Percentiles rank a stretch among this genome's conserved stretches.
Conservation (phyloP, 306 rosid species). For the Pachyrhizus erosus region DNA sequence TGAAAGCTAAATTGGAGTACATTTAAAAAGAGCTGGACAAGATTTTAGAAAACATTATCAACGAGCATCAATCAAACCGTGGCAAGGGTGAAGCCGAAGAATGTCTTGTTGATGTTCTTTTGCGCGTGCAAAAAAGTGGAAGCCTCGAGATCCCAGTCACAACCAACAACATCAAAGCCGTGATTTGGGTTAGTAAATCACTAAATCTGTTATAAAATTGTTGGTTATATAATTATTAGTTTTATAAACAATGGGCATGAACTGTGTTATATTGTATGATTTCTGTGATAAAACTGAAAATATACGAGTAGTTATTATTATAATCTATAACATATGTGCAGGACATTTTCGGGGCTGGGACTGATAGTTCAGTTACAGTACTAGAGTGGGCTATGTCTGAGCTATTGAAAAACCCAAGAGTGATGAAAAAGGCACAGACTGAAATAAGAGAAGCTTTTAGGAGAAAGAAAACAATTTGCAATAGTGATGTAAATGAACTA, state of each 20-base stretch:
- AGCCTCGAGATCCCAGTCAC: slow-evolving; percentile 42
- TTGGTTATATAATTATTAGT: neutral
- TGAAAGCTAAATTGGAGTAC: slow-evolving; percentile 33
- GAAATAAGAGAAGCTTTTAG: slow-evolving; percentile 39
- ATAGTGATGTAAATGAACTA: slow-evolving; percentile 24
- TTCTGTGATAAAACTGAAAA: neutral
- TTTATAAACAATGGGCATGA: neutral
- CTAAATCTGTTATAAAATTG: neutral
- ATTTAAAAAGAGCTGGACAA: slow-evolving; percentile 35
- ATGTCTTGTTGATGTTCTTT: slow-evolving; percentile 45
- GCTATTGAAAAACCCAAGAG: slow-evolving; percentile 45
- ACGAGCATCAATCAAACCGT: slow-evolving; percentile 25
- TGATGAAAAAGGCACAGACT: slow-evolving; percentile 37
- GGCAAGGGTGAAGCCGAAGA: slow-evolving; percentile 18
- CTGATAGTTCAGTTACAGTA: slow-evolving; percentile 42
- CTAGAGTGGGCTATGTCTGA: slow-evolving; percentile 51
- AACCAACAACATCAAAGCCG: slow-evolving; percentile 45
- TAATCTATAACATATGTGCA: slow-evolving; percentile 5
- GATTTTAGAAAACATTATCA: slow-evolving; percentile 36
- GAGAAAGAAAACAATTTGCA: slow-evolving; percentile 22
- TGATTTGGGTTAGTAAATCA: slow-evolving; percentile 48
- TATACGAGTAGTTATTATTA: neutral
- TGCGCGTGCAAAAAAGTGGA: slow-evolving; percentile 33
- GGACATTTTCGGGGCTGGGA: slow-evolving; percentile 48
- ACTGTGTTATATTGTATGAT: neutral